These are phyloP conservation scores for Batkoa obscura DNA, from an alignment of 371 early-diverging fungal species.

Conservation along the genomic window DNA sequence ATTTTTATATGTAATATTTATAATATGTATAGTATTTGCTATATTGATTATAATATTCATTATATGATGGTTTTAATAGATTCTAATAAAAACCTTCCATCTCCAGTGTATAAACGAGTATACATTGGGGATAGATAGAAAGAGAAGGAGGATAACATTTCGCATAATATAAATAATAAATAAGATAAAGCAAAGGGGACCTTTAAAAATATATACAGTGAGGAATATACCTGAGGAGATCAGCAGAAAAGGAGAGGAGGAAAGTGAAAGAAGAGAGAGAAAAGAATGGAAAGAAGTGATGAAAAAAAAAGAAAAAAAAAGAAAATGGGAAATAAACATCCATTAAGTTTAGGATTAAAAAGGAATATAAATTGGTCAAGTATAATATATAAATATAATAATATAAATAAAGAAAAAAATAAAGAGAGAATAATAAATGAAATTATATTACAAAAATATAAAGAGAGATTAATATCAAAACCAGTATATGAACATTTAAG, in stretches of 20 bases:
- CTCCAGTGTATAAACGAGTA: too few species aligned
- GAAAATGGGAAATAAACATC: not conserved
- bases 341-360: not conserved
- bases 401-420: not conserved
- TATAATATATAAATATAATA: not conserved
- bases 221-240: not conserved
- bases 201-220: not conserved
- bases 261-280: not conserved
- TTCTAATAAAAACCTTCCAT: too few species aligned
- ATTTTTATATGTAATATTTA: too few species aligned
- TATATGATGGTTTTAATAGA: too few species aligned
- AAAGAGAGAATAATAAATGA: not conserved
- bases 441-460: not conserved
- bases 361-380: not conserved
- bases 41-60: too few species aligned
- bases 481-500: not conserved
- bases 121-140: too few species aligned
- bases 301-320: not conserved
- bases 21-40: too few species aligned
- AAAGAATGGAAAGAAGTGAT: conserved; percentile 9
- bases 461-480: not conserved
- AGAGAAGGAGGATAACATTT: too few species aligned
- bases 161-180: too few species aligned
- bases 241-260: not conserved
- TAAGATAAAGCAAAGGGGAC: too few species aligned